phyloP scores from a whole-genome alignment of 2,329 filamentous ascomycete species.

The Arthrobotrys iridis region DNA sequence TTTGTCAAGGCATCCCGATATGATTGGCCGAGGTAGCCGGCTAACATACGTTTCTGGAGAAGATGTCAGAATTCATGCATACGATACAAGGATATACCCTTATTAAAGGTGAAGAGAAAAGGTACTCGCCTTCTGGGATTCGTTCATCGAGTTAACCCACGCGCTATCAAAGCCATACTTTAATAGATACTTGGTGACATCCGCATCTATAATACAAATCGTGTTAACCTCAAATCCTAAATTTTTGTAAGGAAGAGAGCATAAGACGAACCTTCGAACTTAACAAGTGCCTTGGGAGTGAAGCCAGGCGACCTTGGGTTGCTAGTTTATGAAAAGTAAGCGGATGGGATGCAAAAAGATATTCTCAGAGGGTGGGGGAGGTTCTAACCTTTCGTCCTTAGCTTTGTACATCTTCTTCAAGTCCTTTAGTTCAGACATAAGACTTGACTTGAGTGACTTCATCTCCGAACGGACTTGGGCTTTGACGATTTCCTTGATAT shows the following conservation, averaged over 20 bases:
- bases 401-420: constrained; percentile 52
- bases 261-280: constrained; percentile 43
- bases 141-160: constrained; percentile 51
- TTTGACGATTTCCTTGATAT: constrained; percentile 53
- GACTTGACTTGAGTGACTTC: constrained; percentile 47
- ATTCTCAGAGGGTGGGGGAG: not conserved
- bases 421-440: constrained; percentile 47
- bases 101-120: constrained; percentile 4
- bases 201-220: constrained; percentile 15
- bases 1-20: constrained; percentile 51
- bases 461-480: constrained; percentile 53
- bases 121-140: constrained; percentile 46
- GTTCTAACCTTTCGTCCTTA: constrained; percentile 44
- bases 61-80: constrained; percentile 36
- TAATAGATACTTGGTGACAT: constrained; percentile 47
- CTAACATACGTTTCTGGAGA: constrained; percentile 53
- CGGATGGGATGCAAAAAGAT: not conserved
- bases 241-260: not conserved
- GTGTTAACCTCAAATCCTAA: not conserved
- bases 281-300: constrained; percentile 41
- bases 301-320: constrained; percentile 52
- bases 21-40: constrained; percentile 53
- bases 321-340: constrained; percentile 12
- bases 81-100: constrained; percentile 22
- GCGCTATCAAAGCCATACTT: constrained; percentile 50